Conservation (phyloP, 2,329 filamentous ascomycete species). For the Ceratocystiopsis brevicomis region DNA sequence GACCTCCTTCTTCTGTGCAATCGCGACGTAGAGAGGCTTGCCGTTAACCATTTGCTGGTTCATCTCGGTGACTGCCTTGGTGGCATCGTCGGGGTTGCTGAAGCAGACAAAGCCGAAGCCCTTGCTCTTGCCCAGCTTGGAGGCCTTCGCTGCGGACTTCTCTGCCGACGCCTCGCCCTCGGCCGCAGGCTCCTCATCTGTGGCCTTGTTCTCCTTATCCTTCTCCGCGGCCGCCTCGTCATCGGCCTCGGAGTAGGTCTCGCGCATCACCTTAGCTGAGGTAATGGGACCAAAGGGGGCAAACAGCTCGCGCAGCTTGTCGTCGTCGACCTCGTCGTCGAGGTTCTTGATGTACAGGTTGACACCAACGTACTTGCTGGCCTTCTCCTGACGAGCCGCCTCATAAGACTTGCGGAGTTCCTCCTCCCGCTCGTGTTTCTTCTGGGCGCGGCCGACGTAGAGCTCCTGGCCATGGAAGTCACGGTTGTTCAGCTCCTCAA, state of each 20-base stretch:
- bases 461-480: conserved; percentile 90
- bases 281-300: conserved; percentile 84
- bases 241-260: conserved; percentile 40
- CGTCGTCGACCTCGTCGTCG: conserved; percentile 89
- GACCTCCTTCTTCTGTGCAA: conserved; percentile 98
- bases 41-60: conserved; percentile 97
- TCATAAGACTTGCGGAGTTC: conserved; percentile 98
- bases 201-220: conserved; percentile 81
- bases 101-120: conserved; percentile 99
- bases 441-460: conserved; percentile 90
- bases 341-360: conserved; percentile 99
- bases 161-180: conserved; percentile 18
- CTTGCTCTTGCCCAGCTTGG: conserved; percentile 91
- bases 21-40: conserved; percentile 94
- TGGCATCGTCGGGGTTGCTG: conserved; percentile 96
- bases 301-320: conserved; percentile 92
- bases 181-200: conserved; percentile 1
- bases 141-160: conserved; percentile 44
- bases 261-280: conserved; percentile 98
- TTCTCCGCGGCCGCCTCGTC: conserved; percentile 46
- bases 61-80: conserved; percentile 98
- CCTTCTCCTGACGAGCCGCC: conserved; percentile 92
- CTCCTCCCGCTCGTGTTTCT: conserved; percentile 99
- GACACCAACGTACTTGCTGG: conserved; percentile 97
- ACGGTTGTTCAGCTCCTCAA: conserved; percentile 78